Conservation (phyloP, 2,329 filamentous ascomycete species). For the Colletotrichum sublineola region DNA sequence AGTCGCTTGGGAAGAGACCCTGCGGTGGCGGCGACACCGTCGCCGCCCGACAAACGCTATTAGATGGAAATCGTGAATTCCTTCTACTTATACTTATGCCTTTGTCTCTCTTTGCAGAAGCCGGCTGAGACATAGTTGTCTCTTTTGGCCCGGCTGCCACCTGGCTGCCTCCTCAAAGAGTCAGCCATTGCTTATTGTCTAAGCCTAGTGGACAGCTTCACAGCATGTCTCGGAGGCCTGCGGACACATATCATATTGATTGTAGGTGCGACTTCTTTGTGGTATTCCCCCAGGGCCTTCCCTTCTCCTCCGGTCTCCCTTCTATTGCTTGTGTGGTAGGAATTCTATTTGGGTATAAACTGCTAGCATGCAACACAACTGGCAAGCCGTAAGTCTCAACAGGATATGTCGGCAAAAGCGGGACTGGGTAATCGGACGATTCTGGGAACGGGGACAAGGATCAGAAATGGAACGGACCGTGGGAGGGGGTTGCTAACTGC, state of each 20-base stretch:
- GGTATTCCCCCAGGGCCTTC: background rate
- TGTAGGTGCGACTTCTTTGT: background rate
- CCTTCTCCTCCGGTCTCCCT: background rate
- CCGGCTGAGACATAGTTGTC: background rate
- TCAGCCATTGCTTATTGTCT: background rate
- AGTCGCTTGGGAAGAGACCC: background rate
- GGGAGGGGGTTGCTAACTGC: background rate
- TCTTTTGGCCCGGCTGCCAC: too few relatives aligned
- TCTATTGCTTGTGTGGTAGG: background rate
- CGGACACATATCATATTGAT: background rate
- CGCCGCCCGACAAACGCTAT: background rate
- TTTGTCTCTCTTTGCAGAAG: background rate
- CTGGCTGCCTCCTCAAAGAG: background rate
- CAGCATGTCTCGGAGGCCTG: slow-evolving; percentile 11
- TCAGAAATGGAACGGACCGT: slow-evolving; percentile 15
- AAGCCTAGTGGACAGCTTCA: background rate
- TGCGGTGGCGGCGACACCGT: background rate
- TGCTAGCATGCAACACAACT: background rate
- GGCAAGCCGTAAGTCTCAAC: background rate
- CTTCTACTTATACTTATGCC: background rate
- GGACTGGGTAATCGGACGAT: slow-evolving; percentile 17
- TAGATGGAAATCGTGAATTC: background rate
- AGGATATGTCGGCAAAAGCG: background rate
- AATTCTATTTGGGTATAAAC: background rate
- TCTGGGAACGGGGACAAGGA: slow-evolving; percentile 5